These are phyloP conservation scores for Yamadazyma songkhlaensis DNA, from an alignment of 1,139 yeast species.

Conservation along the genomic window DNA sequence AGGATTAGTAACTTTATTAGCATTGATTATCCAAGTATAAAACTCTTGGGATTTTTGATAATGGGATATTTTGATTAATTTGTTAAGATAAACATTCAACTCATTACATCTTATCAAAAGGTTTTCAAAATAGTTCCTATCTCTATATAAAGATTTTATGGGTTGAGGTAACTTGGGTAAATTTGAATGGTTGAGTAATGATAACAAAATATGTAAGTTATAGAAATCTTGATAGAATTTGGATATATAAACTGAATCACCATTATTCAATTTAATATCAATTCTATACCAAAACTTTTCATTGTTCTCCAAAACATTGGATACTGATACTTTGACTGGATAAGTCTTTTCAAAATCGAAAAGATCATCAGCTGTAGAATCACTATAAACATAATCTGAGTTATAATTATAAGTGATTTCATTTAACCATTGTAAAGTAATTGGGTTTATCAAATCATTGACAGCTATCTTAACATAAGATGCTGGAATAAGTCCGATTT, in stretches of 20 bases:
- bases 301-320: constrained; percentile 33
- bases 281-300: constrained; percentile 44
- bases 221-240: constrained; percentile 46
- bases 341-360: constrained; percentile 17
- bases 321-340: constrained; percentile 30
- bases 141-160: constrained; percentile 17
- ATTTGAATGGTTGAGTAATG: constrained; percentile 13
- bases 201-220: constrained; percentile 30
- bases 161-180: constrained; percentile 43
- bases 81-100: constrained; percentile 33
- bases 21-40: constrained; percentile 15
- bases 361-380: constrained; percentile 7
- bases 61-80: constrained; percentile 17
- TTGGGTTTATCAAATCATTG: constrained; percentile 38
- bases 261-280: constrained; percentile 33
- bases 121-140: constrained; percentile 19
- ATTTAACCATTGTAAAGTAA: constrained; percentile 38
- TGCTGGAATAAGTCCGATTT: constrained; percentile 42
- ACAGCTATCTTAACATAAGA: constrained; percentile 42
- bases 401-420: constrained; percentile 8
- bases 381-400: neutral
- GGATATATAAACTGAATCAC: constrained; percentile 28
- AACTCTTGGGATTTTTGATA: constrained; percentile 18
- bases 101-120: constrained; percentile 29
- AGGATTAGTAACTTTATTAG: constrained; percentile 9